Base-by-base conservation (phyloP, 2,329 filamentous ascomycete genomes). In the Nothomitra cinnamomea region DNA sequence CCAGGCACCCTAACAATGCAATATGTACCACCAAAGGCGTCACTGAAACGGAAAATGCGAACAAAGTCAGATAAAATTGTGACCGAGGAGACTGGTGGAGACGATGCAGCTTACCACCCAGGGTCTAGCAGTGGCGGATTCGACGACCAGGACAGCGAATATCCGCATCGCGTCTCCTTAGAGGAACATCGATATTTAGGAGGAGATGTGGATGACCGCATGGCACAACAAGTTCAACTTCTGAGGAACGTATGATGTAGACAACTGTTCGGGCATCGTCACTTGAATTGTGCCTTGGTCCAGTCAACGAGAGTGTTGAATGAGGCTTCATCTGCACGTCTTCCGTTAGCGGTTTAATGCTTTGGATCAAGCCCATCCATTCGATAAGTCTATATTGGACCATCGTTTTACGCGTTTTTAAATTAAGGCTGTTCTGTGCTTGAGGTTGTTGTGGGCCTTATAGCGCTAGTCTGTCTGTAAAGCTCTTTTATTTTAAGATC, bases 171-270 rank as follows among this genome's bases (percentile, higher is more conserved):
- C 15, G 22, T 49, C 28, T 35, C 45, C 10, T 19, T 49, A 24
- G 45, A 49, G 15, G 45, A 49, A 35, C 15, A 32, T 19, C 45
- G 45, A n/a, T 49, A 49, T 19, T 28, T 49, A 22, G 45, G 22
- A 5, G 13, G 4, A 2, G 45, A 35, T 10, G 45, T 49, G 7
- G 45, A 49, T 10, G 45, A 49, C 15, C 45, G 25, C 17, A 49
- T 49, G 45, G 45, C 24, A 28, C 45, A 49, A 17, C 24, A 49
- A 28, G 45, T 49, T 6, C 45, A 49, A 17, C 45, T 49, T 35
- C 19, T 49, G 45, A 49, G 45, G 10, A 15, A 32, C 32, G 45
- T 35, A 28, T 49, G 45, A 49, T 28, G 5, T 24, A 13, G 6
- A 22, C 41, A 38, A 15, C 7, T 38, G 7, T 15, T 38, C n/a